Percentiles rank a stretch among this genome's conserved stretches.
Evolutionary conservation across 2,329 filamentous ascomycete species (phyloP).

Genomic region (Blumeria graminis): DNA sequence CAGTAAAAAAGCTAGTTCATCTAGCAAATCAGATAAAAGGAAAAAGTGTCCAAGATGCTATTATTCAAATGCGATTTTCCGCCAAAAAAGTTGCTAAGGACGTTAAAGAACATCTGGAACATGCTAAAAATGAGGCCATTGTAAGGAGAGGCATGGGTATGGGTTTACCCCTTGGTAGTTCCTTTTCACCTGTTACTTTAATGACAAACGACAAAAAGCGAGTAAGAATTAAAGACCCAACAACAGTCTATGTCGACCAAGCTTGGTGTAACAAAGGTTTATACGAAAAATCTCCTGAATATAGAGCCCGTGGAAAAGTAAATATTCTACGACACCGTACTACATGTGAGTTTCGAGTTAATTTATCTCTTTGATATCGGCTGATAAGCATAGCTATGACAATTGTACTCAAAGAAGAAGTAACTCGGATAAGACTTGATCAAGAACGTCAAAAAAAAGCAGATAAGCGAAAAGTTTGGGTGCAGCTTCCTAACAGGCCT

Average conservation of each 20-base stretch:
- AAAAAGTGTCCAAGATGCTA: slow-evolving; percentile 83
- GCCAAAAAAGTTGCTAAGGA: slow-evolving; percentile 80
- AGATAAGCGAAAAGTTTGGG: slow-evolving; percentile 56
- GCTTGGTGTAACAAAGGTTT: slow-evolving; percentile 73
- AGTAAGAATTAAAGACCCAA: slow-evolving; percentile 46
- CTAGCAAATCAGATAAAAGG: slow-evolving; percentile 73
- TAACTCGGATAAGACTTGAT: slow-evolving; percentile 59
- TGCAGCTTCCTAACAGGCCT: slow-evolving; percentile 65
- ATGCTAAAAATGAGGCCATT: slow-evolving; percentile 60
- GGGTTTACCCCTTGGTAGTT: slow-evolving; percentile 14
- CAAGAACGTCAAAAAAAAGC: slow-evolving; percentile 57
- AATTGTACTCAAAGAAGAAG: slow-evolving; percentile 78
- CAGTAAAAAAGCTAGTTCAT: slow-evolving; percentile 72
- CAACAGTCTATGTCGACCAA: slow-evolving; percentile 73
- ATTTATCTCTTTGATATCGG: not conserved
- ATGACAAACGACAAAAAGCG: slow-evolving; percentile 51
- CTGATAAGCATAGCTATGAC: slow-evolving; percentile 32
- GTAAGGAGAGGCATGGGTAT: slow-evolving; percentile 70
- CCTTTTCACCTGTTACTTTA: slow-evolving; percentile 29
- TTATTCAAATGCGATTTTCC: slow-evolving; percentile 83
- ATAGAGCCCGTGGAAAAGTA: slow-evolving; percentile 51
- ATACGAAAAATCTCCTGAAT: slow-evolving; percentile 33
- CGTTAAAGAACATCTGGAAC: slow-evolving; percentile 53
- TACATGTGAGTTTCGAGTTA: slow-evolving; percentile 38
- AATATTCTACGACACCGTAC: slow-evolving; percentile 44